Conservation (phyloP, 129 eudicot genomes). For the Oenanthe sinensis region DNA sequence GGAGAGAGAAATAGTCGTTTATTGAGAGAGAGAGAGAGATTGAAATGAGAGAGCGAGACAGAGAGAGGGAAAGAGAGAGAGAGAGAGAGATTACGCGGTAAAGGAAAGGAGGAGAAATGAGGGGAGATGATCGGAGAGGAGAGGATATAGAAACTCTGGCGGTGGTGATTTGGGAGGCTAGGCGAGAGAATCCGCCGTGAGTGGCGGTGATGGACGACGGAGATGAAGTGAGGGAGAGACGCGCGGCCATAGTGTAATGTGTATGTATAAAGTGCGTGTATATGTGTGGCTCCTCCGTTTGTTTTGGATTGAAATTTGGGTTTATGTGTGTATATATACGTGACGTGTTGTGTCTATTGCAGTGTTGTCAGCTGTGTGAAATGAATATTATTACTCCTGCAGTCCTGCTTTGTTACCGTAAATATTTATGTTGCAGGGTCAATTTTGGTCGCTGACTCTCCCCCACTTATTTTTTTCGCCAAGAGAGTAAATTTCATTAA, state of each 20-base stretch:
- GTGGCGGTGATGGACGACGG: slow-evolving; percentile 16
- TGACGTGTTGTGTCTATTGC: too few relatives aligned
- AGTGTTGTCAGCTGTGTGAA: too few relatives aligned
- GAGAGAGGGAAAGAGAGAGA: neutral
- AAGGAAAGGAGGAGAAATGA: slow-evolving; percentile 32
- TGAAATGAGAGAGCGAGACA: neutral
- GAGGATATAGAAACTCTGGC: slow-evolving; percentile 22
- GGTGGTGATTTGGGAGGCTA: slow-evolving; percentile 26
- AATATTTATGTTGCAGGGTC: too few relatives aligned
- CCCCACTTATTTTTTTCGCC: too few relatives aligned
- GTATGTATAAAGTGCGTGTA: neutral
- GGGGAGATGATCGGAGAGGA: slow-evolving; percentile 12
- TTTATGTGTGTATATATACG: too few relatives aligned
- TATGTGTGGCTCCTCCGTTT: neutral
- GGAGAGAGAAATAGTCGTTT: too few relatives aligned
- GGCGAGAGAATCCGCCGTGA: slow-evolving; percentile 26
- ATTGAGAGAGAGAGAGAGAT: too few relatives aligned
- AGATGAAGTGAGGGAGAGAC: slow-evolving; percentile 18
- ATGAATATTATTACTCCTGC: too few relatives aligned
- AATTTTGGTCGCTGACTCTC: too few relatives aligned
- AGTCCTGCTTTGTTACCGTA: too few relatives aligned
- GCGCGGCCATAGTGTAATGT: slow-evolving; percentile 17
- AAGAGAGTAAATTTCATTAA: too few relatives aligned
- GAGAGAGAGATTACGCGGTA: slow-evolving; percentile 34
- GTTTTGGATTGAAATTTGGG: neutral